Evolutionary conservation across 2,329 filamentous ascomycete species (phyloP).

Genomic region (Harringtonia lauricola): DNA sequence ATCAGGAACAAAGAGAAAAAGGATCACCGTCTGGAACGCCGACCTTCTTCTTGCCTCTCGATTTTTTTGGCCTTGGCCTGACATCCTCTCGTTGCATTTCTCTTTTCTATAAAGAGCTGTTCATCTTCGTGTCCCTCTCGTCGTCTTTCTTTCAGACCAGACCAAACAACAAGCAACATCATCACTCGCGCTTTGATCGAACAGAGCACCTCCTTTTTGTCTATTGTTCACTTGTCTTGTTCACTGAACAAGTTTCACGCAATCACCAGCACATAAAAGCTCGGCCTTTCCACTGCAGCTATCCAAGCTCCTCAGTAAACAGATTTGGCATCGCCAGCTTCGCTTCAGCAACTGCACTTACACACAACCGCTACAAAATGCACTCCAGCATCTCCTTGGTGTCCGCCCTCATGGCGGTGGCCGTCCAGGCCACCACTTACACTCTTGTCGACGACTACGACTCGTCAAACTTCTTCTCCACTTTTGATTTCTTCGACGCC

Average conservation of each 20-base stretch:
- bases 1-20: no score
- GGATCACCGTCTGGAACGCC: background rate
- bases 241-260: background rate
- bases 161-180: no score
- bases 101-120: background rate
- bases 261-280: background rate
- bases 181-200: background rate
- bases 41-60: background rate
- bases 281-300: no score
- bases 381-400: background rate
- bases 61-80: background rate
- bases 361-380: slow-evolving; percentile 1
- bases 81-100: background rate
- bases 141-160: no score
- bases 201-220: background rate
- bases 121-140: background rate
- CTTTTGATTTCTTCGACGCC: slow-evolving; percentile 43
- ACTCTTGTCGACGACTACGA: slow-evolving; percentile 36
- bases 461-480: slow-evolving; percentile 41
- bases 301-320: no score
- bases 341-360: background rate
- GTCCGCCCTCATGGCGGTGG: slow-evolving; percentile 6
- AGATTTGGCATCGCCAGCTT: background rate
- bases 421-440: slow-evolving; percentile 27
- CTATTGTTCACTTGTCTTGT: background rate